phyloP scores from a whole-genome alignment of 257 asterid genomes.

The Solanum pinnatisectum region DNA sequence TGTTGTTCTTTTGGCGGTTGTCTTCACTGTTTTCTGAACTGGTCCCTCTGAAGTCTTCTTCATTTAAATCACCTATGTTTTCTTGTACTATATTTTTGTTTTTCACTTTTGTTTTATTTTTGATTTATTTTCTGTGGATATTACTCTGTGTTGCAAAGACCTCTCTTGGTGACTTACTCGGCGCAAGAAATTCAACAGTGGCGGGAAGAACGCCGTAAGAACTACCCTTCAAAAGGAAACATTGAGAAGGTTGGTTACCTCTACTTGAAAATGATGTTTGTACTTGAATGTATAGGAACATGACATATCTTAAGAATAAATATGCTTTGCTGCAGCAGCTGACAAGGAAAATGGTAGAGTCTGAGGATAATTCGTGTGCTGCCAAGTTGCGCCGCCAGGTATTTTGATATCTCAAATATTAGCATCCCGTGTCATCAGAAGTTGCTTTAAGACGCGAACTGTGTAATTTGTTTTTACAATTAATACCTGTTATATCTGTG shows the following conservation, averaged over 20 bases:
- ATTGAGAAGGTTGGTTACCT: slow-evolving; percentile 45
- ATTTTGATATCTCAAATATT: slow-evolving; percentile 12
- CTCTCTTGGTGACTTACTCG: slow-evolving; percentile 45
- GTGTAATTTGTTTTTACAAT: not conserved
- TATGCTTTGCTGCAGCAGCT: slow-evolving; percentile 41
- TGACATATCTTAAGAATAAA: not conserved
- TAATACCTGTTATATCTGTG: not conserved
- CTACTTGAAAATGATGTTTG: slow-evolving; percentile 1
- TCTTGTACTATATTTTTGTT: not conserved
- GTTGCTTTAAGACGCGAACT: not conserved
- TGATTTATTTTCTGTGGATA: slow-evolving; percentile 1
- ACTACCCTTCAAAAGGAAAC: slow-evolving; percentile 64
- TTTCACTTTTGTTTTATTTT: slow-evolving; percentile 6
- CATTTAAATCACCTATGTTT: not conserved
- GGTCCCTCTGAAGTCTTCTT: not conserved
- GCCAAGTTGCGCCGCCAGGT: slow-evolving; percentile 81
- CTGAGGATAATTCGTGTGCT: slow-evolving; percentile 31
- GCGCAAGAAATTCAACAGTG: slow-evolving; percentile 78
- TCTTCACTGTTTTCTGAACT: not conserved
- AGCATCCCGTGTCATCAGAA: not conserved
- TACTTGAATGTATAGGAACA: not conserved
- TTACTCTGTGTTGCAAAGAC: slow-evolving; percentile 23
- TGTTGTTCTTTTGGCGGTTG: not conserved
- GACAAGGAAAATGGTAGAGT: slow-evolving; percentile 27
- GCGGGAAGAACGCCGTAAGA: slow-evolving; percentile 72